Base-by-base conservation (phyloP, 306 rosid genomes). In the Acacia acuminata region DNA sequence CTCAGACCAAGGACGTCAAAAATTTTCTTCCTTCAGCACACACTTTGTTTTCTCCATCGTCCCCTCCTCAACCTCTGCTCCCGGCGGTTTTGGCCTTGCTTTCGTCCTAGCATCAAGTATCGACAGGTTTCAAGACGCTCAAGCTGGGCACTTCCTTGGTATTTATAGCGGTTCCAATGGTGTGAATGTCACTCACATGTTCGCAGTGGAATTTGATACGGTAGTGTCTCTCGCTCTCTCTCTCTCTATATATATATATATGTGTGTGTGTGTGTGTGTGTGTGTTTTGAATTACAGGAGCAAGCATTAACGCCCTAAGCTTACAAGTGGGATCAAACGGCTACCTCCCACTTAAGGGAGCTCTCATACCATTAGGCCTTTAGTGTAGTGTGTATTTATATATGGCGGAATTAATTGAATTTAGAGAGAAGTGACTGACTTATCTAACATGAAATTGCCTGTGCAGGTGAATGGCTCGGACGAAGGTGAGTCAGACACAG, bases 121-220 rank as follows among this genome's bases (percentile, higher is more conserved):
- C 4, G 0, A 77, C 0, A 66, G 17, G 71, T 84, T 91, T 69
- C 86, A 71, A 0, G 81, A 76, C 13, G 97, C 90, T 25, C 76
- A 3, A 0, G 19, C 87, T 0, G 90, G 22, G 7, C 93, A 93
- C 69, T 89, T 1, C 67, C 88, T 93, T n/a, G 97, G 97, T 17
- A 84, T 93, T 27, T 55, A 90, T 82, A 86, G 81, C 86, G 4
- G 77, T 14, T 1, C 2, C 24, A 86, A 72, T 68, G 44, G 79
- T 71, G 82, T 81, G 0, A 3, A 24, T 0, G 0, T n/a, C 11
- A 90, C 89, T 40, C 90, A 86, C 80, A 82, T 93, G 10, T 77
- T 93, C 63, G 90, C 90, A 3, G 91, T 93, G n/a, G 97, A 93
- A 38, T 91, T 93, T 55, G 96, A 93, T 60, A 93, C 97, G 1